Evolutionary conservation across 2,329 filamentous ascomycete species (phyloP).

Genomic region (Venturia nashicola): DNA sequence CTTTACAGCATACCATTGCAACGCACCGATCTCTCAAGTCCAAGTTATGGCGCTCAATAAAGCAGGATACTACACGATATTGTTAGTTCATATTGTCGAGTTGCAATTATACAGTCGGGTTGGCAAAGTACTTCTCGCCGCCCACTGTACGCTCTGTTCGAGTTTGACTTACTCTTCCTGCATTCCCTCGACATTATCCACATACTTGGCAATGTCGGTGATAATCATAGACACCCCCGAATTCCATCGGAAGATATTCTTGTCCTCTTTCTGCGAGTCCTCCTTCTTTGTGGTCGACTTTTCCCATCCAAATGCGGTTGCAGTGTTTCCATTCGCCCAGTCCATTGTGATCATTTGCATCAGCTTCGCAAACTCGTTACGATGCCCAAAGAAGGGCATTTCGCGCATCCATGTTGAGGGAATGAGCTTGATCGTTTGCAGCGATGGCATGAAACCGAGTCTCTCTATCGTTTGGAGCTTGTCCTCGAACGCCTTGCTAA

Average conservation of each 20-base stretch:
- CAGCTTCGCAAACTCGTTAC: not conserved
- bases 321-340: not conserved
- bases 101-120: too few species aligned
- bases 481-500: not conserved
- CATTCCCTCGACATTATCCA: not conserved
- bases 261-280: not conserved
- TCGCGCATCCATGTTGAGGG: not conserved
- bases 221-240: not conserved
- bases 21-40: too few species aligned
- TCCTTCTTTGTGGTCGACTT: not conserved
- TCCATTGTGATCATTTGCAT: not conserved
- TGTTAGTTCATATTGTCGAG: too few species aligned
- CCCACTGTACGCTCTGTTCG: too few species aligned
- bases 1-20: too few species aligned
- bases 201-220: not conserved
- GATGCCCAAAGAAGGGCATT: not conserved
- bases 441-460: not conserved
- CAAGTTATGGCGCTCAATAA: too few species aligned
- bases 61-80: too few species aligned
- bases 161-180: not conserved
- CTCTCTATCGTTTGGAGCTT: not conserved
- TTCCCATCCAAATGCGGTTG: not conserved
- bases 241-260: not conserved
- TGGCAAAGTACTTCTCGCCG: too few species aligned
- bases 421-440: not conserved